phyloP scores from a whole-genome alignment of 371 early-diverging fungal species.

The Blastocladiella emersonii region DNA sequence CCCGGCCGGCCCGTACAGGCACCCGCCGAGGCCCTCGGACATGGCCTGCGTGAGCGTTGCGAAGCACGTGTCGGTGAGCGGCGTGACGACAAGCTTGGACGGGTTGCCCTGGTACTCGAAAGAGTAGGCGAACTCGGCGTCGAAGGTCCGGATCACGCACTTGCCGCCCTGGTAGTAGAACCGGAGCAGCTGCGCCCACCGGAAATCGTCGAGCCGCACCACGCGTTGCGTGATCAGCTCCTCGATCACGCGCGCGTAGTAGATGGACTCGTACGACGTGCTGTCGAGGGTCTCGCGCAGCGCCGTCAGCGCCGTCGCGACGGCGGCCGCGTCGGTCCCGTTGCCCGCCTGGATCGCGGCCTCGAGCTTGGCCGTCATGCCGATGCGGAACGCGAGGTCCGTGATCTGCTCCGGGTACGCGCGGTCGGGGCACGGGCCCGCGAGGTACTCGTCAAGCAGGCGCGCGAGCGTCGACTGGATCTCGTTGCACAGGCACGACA shows the following conservation, averaged over 20 bases:
- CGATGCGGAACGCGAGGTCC: slow-evolving; percentile 23
- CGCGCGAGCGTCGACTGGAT: slow-evolving; percentile 23
- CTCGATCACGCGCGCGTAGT: slow-evolving; percentile 29
- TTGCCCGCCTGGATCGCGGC: slow-evolving; percentile 16
- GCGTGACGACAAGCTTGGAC: slow-evolving; percentile 37
- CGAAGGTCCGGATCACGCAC: slow-evolving; percentile 24
- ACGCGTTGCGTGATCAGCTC: slow-evolving; percentile 18
- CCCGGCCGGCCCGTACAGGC: slow-evolving; percentile 36
- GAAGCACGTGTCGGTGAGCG: slow-evolving; percentile 38
- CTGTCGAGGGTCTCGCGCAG: slow-evolving; percentile 14
- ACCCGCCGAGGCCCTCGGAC: slow-evolving; percentile 37
- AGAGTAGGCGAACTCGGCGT: slow-evolving; percentile 28
- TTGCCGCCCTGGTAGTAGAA: slow-evolving; percentile 22
- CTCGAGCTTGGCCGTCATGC: slow-evolving; percentile 29
- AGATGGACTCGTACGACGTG: slow-evolving; percentile 11
- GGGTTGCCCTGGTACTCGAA: slow-evolving; percentile 41
- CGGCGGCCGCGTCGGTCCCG: no score
- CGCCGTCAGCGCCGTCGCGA: neutral
- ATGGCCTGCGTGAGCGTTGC: slow-evolving; percentile 37
- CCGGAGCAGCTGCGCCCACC: slow-evolving; percentile 31
- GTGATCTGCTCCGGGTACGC: slow-evolving; percentile 28
- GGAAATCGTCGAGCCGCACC: slow-evolving; percentile 19
- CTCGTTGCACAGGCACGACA: slow-evolving; percentile 25
- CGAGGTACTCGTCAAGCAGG: slow-evolving; percentile 20
- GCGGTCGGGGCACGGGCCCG: slow-evolving; percentile 18